These are phyloP conservation scores for Filobasidium uniguttulatum DNA, from an alignment of 1,284 basidiomycete genomes.

Conservation along the genomic window DNA sequence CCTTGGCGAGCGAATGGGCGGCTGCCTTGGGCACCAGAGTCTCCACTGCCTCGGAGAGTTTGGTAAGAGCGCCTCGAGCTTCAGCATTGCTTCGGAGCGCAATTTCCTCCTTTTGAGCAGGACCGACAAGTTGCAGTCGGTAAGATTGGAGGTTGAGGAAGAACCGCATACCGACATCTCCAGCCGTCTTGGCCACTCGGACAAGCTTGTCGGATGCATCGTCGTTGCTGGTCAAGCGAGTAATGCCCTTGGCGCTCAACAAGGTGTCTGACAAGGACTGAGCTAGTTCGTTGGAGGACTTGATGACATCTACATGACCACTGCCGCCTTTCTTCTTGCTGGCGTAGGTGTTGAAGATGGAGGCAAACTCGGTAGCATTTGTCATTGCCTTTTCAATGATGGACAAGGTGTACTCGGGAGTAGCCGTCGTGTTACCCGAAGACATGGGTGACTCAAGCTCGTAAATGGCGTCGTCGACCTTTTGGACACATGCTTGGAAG, in stretches of 20 bases:
- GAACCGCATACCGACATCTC: slow-evolving; percentile 76
- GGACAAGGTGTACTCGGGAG: slow-evolving; percentile 92
- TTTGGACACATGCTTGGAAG: slow-evolving; percentile 87
- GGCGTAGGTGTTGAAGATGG: slow-evolving; percentile 82
- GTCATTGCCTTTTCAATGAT: slow-evolving; percentile 96
- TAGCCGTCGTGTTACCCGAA: slow-evolving; percentile 86
- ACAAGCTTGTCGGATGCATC: slow-evolving; percentile 84
- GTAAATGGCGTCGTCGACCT: slow-evolving; percentile 93
- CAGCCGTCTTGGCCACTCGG: slow-evolving; percentile 67
- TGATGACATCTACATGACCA: slow-evolving; percentile 96
- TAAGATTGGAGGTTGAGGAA: slow-evolving; percentile 95
- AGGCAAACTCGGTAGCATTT: slow-evolving; percentile 90
- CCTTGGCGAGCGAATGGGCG: slow-evolving; percentile 52
- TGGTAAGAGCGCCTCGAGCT: slow-evolving; percentile 61
- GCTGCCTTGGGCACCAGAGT: slow-evolving; percentile 74
- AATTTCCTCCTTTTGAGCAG: slow-evolving; percentile 65
- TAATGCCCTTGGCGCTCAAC: slow-evolving; percentile 87
- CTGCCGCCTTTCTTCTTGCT: slow-evolving; percentile 70
- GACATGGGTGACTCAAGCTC: slow-evolving; percentile 91
- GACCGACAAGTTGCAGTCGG: slow-evolving; percentile 60
- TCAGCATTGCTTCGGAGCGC: slow-evolving; percentile 84
- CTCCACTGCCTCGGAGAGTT: slow-evolving; percentile 78
- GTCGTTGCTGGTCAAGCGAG: slow-evolving; percentile 76
- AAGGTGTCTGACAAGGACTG: slow-evolving; percentile 86
- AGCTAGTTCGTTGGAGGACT: slow-evolving; percentile 89